A percentile compares a stretch with the other conserved stretches of the same genome.
These are phyloP conservation scores for Straminergon stramineum DNA, from an alignment of 225 moss, liverwort and hornwort genomes.

Conservation along the genomic window DNA sequence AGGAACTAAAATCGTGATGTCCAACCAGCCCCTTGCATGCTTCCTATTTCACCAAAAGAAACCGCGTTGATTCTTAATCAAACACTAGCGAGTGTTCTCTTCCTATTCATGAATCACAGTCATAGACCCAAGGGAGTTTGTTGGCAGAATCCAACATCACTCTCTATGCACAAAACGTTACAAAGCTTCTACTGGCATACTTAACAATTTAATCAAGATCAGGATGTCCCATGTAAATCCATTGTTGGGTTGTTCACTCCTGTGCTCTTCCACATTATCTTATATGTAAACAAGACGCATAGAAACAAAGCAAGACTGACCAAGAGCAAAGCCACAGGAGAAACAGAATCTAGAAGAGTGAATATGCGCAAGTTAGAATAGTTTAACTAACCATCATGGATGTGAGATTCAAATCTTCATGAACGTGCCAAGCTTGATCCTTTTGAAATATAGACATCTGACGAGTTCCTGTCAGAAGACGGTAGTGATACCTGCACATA, in stretches of 20 bases:
- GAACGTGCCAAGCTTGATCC: slow-evolving; percentile 87
- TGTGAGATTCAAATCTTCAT: slow-evolving; percentile 54
- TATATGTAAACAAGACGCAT: neutral
- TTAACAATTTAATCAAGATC: neutral
- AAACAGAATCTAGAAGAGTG: neutral
- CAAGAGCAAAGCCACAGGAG: neutral
- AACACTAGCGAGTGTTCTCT: neutral
- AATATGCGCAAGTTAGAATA: neutral
- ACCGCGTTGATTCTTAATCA: neutral
- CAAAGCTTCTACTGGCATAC: neutral
- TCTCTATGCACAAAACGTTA: neutral
- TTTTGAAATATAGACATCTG: slow-evolving; percentile 76
- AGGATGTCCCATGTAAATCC: neutral
- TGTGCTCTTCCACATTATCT: neutral
- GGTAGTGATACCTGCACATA: slow-evolving; percentile 76
- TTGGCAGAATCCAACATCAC: neutral
- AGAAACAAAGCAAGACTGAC: neutral
- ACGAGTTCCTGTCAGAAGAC: slow-evolving; percentile 55
- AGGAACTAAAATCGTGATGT: slow-evolving; percentile 89
- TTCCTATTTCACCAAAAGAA: slow-evolving; percentile 39
- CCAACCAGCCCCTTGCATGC: slow-evolving; percentile 70
- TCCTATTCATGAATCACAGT: neutral
- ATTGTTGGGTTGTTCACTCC: neutral
- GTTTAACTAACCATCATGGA: slow-evolving; percentile 64
- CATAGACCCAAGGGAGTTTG: neutral